Evolutionary conservation across 1,139 yeast genomes (phyloP).

Genomic region (Candida mesenterica): DNA sequence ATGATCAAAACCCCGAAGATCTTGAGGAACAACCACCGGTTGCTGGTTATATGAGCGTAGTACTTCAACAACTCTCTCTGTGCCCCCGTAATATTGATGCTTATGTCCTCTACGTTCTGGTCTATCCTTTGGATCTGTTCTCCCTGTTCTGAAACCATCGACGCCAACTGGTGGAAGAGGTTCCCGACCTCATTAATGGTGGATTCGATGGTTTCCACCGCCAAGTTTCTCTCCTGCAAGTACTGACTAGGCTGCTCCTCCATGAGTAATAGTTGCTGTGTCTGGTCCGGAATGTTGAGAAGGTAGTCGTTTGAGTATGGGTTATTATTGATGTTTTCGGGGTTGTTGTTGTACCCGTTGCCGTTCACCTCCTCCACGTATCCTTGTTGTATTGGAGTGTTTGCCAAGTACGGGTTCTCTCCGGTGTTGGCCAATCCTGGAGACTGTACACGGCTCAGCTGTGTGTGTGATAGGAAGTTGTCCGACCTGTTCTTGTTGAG

Average conservation of each 20-base stretch:
- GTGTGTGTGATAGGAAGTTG: slow-evolving; percentile 63
- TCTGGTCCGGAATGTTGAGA: slow-evolving; percentile 68
- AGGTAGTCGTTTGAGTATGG: slow-evolving; percentile 31
- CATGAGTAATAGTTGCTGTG: slow-evolving; percentile 68
- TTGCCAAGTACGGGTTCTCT: slow-evolving; percentile 44
- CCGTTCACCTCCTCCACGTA: slow-evolving; percentile 6
- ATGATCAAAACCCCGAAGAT: slow-evolving; percentile 83
- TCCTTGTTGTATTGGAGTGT: background rate
- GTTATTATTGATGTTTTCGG: slow-evolving; percentile 11
- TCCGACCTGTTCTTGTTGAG: slow-evolving; percentile 81
- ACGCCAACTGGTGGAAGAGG: slow-evolving; percentile 89
- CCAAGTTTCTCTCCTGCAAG: slow-evolving; percentile 78
- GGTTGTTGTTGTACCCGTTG: slow-evolving; percentile 1
- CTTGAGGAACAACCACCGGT: slow-evolving; percentile 88
- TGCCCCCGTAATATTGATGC: slow-evolving; percentile 86
- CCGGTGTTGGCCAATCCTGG: slow-evolving; percentile 15
- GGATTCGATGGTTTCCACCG: slow-evolving; percentile 93
- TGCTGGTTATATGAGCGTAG: slow-evolving; percentile 82
- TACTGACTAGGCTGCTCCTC: slow-evolving; percentile 78
- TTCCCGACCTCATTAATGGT: slow-evolving; percentile 97
- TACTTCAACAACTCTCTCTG: slow-evolving; percentile 90
- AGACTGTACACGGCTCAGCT: slow-evolving; percentile 15
- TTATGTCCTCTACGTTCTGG: slow-evolving; percentile 90
- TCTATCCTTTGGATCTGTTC: slow-evolving; percentile 95
- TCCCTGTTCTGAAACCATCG: slow-evolving; percentile 97